Base-by-base conservation (phyloP, 2,329 filamentous ascomycete genomes). In the Aspergillus ibericus region DNA sequence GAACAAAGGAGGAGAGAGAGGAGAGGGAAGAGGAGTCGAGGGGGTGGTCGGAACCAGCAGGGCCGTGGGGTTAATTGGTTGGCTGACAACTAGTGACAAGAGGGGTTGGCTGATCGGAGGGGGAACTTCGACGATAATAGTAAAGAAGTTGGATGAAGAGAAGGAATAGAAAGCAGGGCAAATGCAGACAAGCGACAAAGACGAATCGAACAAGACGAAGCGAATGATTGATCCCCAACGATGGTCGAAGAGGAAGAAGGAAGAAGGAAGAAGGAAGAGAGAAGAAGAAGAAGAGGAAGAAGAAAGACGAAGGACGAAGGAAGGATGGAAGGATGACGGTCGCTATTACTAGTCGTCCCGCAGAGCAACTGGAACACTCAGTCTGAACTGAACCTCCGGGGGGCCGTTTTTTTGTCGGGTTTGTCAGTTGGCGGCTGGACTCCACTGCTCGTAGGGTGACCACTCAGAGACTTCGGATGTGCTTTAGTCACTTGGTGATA, bases 1-100 rank as follows among this genome's bases (percentile, higher is more conserved):
- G 52, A 49, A 18, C 12, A 49, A 51, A 47, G 29, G 49, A 58
- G 48, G 34, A 53, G 40, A 49, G 15, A 36, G 32, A 48, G 32
- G 53, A 38, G 42, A 53, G 56, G 22, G 44, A 22, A 7, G 25
- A 49, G 53, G 53, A 32, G 53, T 25, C 49, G 54, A 20, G 25
- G 50, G 36, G 49, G 50, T 53, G 50, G 51, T 55, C 50, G 57
- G 54, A 54, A 61, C 56, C 58, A 59, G 59, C 59, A 60, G 34
- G 50, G 55, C 53, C 61, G 61, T 61, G 54, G 59, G 56, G 61
- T 53, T 53, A 53, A 42, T 36, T 20, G 56, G 56, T 36, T 61
- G 42, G 53, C 38, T 50, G 56, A 56, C 52, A 61, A 53, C n/a
- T n/a, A n/a, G 29, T 32, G 29, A 32, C 29, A 32, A 32, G 29